Evolutionary conservation across 2,329 filamentous ascomycete genomes (phyloP), one percentile per base, ranked within the genome.

Genomic region (Sphaceloma murrayae): DNA sequence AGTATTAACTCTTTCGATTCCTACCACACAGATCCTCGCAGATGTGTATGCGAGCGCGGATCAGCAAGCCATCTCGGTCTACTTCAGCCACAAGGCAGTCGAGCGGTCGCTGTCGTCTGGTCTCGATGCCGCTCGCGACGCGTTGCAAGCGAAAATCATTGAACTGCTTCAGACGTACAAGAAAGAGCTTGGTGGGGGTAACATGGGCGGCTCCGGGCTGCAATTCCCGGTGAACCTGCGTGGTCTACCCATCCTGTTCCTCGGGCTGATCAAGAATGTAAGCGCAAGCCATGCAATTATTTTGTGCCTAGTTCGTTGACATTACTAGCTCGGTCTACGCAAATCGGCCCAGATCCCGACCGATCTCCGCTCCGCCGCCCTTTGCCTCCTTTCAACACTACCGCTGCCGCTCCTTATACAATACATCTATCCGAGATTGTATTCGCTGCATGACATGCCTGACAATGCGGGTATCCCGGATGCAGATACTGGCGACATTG

Each of bases 31-130:
- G 51, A 89, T 79, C 58, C 67, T 98, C 48, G 85, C 87, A 3
- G 88, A 94, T 58, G 72, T 96, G 13, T 98, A 95, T 62, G 87
- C 91, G 6, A 94, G 86, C 3, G 91, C 91, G 0, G 91, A 98
- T 58, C 89, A 95, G 63, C 82, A 82, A 56, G 91, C 91, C 10
- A 86, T 98, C 54, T 83, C 88, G 2, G 84, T 85, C 9, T 96
- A 89, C 69, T 96, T 89, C 70, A 89, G 83, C 55, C 91, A 98
- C 74, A 96, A 96, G 70, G 91, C 91, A 11, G 91, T 96, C 2
- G 91, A 98, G 68, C 76, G 86, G 54, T 80, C 84, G 8, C 70
- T 98, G 29, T 82, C 85, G 55, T 85, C 78, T 55, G 88, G 89
- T 29, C 70, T 98, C 42, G 91, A 98, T 55, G 82, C 86, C 36